Conservation (phyloP, 1,284 basidiomycete genomes). For the Puccinia coronata region DNA sequence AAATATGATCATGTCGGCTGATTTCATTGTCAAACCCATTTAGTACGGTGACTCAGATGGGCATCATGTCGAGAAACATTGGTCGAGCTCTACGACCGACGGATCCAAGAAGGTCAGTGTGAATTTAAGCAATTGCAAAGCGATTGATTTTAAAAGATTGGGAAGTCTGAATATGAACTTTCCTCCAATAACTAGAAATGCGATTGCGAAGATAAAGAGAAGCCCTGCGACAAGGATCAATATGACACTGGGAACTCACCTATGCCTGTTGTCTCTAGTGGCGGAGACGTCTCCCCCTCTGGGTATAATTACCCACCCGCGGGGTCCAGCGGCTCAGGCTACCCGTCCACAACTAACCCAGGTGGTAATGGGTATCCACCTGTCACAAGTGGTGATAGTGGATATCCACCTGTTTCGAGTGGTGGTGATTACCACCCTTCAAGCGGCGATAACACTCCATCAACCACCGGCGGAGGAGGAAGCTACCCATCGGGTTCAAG, state of each 20-base stretch:
- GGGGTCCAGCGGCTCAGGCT: background rate
- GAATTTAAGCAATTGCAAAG: background rate
- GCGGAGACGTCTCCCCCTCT: constrained; percentile 6
- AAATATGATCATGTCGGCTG: background rate
- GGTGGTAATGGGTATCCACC: background rate
- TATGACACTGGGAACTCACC: constrained; percentile 6
- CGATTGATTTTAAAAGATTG: background rate
- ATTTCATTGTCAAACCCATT: background rate
- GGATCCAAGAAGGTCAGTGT: constrained; percentile 23
- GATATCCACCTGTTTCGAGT: background rate
- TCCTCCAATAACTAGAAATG: constrained; percentile 14
- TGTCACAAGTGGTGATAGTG: constrained; percentile 1
- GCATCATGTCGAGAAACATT: constrained; percentile 23
- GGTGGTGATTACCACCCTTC: background rate
- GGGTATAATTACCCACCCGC: background rate
- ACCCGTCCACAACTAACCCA: constrained; percentile 7
- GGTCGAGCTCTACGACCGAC: constrained; percentile 6
- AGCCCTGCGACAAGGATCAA: constrained; percentile 11
- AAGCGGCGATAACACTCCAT: background rate
- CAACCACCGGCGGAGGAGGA: constrained; percentile 22
- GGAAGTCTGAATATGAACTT: background rate
- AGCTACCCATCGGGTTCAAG: constrained; percentile 16
- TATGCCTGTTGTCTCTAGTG: background rate
- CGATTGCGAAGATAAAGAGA: constrained; percentile 6
- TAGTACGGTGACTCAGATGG: constrained; percentile 28